A percentile compares a stretch with the other conserved stretches of the same genome.
phyloP scores from a whole-genome alignment of 805 yeast genomes.

The Priceomyces fermenticarens region DNA sequence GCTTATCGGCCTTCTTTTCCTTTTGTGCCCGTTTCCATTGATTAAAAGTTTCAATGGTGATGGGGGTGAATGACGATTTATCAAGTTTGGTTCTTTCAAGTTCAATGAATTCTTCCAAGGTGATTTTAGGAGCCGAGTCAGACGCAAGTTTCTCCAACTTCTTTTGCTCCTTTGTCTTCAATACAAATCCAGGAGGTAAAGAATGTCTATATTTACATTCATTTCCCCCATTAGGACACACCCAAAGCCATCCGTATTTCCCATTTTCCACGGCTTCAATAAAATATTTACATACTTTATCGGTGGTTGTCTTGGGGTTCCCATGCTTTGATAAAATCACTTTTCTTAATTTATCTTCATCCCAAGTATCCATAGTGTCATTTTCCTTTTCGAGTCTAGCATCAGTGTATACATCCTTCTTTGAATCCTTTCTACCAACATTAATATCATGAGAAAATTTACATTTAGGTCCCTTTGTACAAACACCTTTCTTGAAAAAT shows the following conservation, averaged over 20 bases:
- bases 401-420: constrained; percentile 91
- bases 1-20: constrained; percentile 48
- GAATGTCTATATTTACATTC: constrained; percentile 94
- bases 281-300: constrained; percentile 88
- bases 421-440: constrained; percentile 82
- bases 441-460: constrained; percentile 88
- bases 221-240: constrained; percentile 91
- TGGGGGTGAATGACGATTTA: constrained; percentile 73
- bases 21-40: constrained; percentile 78
- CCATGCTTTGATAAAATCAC: constrained; percentile 93
- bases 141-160: constrained; percentile 81
- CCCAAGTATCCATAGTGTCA: constrained; percentile 97
- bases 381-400: constrained; percentile 67
- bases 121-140: constrained; percentile 82
- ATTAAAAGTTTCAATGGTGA: constrained; percentile 74
- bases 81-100: constrained; percentile 87
- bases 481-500: constrained; percentile 79
- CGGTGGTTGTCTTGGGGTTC: constrained; percentile 90
- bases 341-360: constrained; percentile 85
- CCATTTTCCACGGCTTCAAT: constrained; percentile 97
- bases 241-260: constrained; percentile 99
- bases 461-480: constrained; percentile 83
- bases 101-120: constrained; percentile 93
- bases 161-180: constrained; percentile 96
- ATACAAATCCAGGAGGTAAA: constrained; percentile 92